A percentile compares a stretch with the other conserved stretches of the same genome.
These are phyloP conservation scores for Salvia rosmarinus DNA, from an alignment of 257 asterid genomes.

Conservation along the genomic window DNA sequence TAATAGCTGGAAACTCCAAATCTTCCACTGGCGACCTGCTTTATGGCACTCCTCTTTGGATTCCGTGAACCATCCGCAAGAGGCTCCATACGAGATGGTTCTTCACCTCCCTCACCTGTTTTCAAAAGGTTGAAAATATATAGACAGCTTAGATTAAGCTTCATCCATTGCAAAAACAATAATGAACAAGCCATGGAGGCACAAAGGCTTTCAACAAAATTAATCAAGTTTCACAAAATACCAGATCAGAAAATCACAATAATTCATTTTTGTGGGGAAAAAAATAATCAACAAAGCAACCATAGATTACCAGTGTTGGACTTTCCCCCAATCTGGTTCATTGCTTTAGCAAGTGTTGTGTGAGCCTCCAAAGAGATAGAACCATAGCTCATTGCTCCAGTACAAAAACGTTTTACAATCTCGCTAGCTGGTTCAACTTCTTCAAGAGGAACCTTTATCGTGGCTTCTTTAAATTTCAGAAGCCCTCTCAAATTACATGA, in stretches of 20 bases:
- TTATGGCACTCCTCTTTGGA: conserved; percentile 93
- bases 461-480: conserved; percentile 76
- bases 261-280: not conserved
- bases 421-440: conserved; percentile 95
- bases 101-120: conserved; percentile 99
- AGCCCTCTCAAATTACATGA: conserved; percentile 97
- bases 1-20: conserved; percentile 98
- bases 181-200: not conserved
- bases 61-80: conserved; percentile 87
- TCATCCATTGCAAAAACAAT: conserved; percentile 8
- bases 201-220: not conserved
- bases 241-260: not conserved
- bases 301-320: conserved; percentile 80
- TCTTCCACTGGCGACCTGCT: conserved; percentile 99
- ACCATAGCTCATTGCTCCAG: conserved; percentile 99
- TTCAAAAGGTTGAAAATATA: conserved; percentile 15
- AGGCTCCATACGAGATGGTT: conserved; percentile 97
- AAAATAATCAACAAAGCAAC: not conserved
- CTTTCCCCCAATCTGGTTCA: conserved; percentile 95
- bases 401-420: conserved; percentile 88
- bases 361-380: conserved; percentile 98
- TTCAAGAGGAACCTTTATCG: conserved; percentile 69
- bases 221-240: not conserved
- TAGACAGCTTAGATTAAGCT: conserved; percentile 5
- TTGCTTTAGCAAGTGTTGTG: conserved; percentile 89